These are phyloP conservation scores for Ophiostoma australiae DNA, from an alignment of 2,329 filamentous ascomycete genomes.

Conservation along the genomic window DNA sequence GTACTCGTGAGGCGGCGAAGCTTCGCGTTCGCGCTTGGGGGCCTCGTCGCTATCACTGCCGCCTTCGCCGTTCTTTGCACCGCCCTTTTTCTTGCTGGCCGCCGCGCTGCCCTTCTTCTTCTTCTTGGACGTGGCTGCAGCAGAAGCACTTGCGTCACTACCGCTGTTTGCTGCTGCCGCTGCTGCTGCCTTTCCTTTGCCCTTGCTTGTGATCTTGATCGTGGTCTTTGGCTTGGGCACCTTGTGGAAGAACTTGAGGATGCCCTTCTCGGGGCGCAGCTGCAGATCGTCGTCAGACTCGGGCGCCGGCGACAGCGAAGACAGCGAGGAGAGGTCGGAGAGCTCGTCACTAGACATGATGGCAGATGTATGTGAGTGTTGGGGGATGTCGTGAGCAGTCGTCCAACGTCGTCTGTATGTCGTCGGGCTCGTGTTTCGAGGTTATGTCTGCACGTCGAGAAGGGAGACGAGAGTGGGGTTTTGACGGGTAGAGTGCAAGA, in stretches of 20 bases:
- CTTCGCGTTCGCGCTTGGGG: constrained; percentile 65
- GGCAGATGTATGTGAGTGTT: constrained; percentile 29
- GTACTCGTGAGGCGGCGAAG: constrained; percentile 86
- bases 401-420: background rate
- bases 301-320: constrained; percentile 46
- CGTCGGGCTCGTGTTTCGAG: background rate
- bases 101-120: constrained; percentile 15
- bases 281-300: constrained; percentile 52
- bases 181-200: constrained; percentile 26
- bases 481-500: background rate
- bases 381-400: background rate
- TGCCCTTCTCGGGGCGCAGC: constrained; percentile 51
- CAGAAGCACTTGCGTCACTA: constrained; percentile 23
- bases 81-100: constrained; percentile 11
- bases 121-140: constrained; percentile 34
- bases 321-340: constrained; percentile 47
- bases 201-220: constrained; percentile 24
- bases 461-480: constrained; percentile 14
- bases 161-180: constrained; percentile 25
- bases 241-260: constrained; percentile 64
- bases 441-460: background rate
- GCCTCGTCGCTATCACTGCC: constrained; percentile 54
- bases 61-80: constrained; percentile 7
- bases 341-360: constrained; percentile 61
- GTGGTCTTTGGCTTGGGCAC: constrained; percentile 40